Conservation (phyloP, 768 basidiomycete genomes). For the Panellus pusillus region DNA sequence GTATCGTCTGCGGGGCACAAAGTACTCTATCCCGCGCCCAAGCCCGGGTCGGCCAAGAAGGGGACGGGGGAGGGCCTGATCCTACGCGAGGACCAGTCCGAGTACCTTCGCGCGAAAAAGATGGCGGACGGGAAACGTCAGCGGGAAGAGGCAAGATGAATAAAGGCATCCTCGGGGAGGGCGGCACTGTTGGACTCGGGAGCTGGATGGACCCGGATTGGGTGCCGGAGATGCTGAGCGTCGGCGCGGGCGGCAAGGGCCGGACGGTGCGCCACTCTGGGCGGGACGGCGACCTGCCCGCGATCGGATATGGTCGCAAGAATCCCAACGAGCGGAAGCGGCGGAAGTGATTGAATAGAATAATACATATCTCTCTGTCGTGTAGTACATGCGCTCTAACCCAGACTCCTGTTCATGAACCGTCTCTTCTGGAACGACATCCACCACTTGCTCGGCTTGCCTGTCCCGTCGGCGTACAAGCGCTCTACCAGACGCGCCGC, state of each 20-base stretch:
- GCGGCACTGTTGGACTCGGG: slow-evolving; percentile 54
- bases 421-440: slow-evolving; percentile 99
- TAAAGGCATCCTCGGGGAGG: slow-evolving; percentile 57
- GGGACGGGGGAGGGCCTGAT: slow-evolving; percentile 83
- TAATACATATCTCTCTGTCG: slow-evolving; percentile 25
- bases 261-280: slow-evolving; percentile 48
- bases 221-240: slow-evolving; percentile 77
- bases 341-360: slow-evolving; percentile 44
- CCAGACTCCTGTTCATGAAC: slow-evolving; percentile 91
- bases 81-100: slow-evolving; percentile 88
- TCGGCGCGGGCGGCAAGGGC: slow-evolving; percentile 71
- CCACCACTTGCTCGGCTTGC: slow-evolving; percentile 99
- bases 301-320: slow-evolving; percentile 81
- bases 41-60: slow-evolving; percentile 82
- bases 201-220: slow-evolving; percentile 97
- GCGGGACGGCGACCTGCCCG: slow-evolving; percentile 71
- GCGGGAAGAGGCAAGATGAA: slow-evolving; percentile 77
- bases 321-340: slow-evolving; percentile 86
- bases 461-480: slow-evolving; percentile 89
- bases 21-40: slow-evolving; percentile 92
- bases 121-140: slow-evolving; percentile 68
- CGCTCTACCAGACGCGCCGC: slow-evolving; percentile 83
- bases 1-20: slow-evolving; percentile 87
- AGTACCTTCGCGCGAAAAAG: slow-evolving; percentile 83
- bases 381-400: slow-evolving; percentile 42